phyloP scores from a whole-genome alignment of 2,329 filamentous ascomycete genomes.

The Leptoxyphium fumago region DNA sequence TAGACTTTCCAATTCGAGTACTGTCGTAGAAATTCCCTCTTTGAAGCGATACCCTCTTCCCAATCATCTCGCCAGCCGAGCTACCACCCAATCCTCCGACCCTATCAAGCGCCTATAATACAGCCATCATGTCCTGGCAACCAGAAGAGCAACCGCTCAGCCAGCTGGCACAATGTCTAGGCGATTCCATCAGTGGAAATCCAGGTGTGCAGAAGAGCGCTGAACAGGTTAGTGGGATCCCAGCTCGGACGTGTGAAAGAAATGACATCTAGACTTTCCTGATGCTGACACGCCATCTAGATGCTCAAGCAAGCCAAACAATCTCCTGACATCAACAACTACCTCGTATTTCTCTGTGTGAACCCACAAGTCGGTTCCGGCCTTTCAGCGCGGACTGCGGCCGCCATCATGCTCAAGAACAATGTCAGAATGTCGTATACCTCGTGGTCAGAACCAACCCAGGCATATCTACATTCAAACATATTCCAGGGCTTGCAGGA shows the following conservation, averaged over 20 bases:
- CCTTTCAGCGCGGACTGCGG: conserved; percentile 63
- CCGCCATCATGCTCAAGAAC: conserved; percentile 92
- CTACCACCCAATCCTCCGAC: not conserved
- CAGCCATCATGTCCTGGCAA: conserved; percentile 70
- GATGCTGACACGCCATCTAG: conserved; percentile 30
- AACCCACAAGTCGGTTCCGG: conserved; percentile 45
- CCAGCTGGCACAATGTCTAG: conserved; percentile 79
- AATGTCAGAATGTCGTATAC: conserved; percentile 66
- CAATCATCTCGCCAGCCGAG: not conserved
- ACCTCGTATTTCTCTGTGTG: conserved; percentile 81
- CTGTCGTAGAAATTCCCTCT: no score
- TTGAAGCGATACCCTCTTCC: no score
- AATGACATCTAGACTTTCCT: no score
- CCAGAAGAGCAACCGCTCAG: conserved; percentile 72
- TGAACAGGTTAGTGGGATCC: conserved; percentile 51
- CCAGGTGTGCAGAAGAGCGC: conserved; percentile 78
- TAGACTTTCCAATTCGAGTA: not conserved
- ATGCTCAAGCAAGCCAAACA: conserved; percentile 83
- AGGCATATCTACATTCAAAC: conserved; percentile 64
- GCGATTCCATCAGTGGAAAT: conserved; percentile 78
- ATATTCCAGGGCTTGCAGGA: conserved; percentile 72
- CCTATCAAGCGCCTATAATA: not conserved
- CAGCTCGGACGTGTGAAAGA: conserved; percentile 1
- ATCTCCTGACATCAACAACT: conserved; percentile 92
- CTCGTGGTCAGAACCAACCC: conserved; percentile 56